Evolutionary conservation across 495 filamentous ascomycete species (phyloP), one percentile per base, ranked within the genome.

Genomic region (Aspergillus ellipticus): DNA sequence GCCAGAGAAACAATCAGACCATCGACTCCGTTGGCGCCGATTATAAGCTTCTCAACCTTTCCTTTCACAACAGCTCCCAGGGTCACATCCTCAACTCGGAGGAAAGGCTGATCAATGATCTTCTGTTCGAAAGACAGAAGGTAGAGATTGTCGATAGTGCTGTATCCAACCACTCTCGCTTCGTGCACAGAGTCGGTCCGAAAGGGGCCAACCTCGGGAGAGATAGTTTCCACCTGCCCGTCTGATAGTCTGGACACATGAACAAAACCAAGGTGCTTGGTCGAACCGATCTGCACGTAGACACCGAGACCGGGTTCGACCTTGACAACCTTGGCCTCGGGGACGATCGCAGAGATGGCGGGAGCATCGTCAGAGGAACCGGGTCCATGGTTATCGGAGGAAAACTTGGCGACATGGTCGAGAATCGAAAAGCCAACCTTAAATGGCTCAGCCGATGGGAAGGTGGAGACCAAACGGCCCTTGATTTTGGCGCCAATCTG

Each of bases 241-340:
- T 98, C 92, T 31, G 90, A 85, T 53, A 98, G 79, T 54, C 86
- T 82, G 0, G 94, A 97, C 45, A 97, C 95, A 69, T 98, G 94
- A 10, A 94, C 89, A 69, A 94, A 97, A 33, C 91, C 93, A 39
- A 84, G 74, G 42, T 93, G 78, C 28, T 82, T 85, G 39, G 84
- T 76, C 9, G 89, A 77, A 11, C 90, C 89, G 37, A 96, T 73
- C 66, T 95, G 84, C 6, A 93, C 79, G 61, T 93, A 95, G 1
- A 97, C 72, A 35, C 94, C 94, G 52, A 87, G 72, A 11, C 84
- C 82, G 19, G 87, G 77, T 49, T 93, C 87, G 15, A 96, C 89
- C 59, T 85, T 86, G 43, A 83, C 74, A 15, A 98, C 83, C 24
- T 81, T 92, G 33, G 86, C 87, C 57, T 88, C 79, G 29, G 90